Evolutionary conservation across 345 rosid species (phyloP), one percentile per base, ranked within the genome.

Genomic region (Geranium brycei): DNA sequence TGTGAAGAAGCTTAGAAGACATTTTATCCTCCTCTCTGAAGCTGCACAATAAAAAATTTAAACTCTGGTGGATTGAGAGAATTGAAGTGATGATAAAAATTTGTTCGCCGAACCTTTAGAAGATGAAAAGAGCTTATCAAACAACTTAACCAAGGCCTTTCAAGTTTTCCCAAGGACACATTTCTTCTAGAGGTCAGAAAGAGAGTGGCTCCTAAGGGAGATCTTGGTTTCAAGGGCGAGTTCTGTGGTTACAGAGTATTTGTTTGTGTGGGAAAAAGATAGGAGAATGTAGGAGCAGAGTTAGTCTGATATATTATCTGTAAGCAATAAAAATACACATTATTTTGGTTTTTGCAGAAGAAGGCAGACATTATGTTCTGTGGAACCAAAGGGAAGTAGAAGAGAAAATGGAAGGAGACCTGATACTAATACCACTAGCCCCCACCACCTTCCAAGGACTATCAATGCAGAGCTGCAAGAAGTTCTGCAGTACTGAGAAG

Each of bases 1-100:
- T 74, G 75, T 81, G 69, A 28, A 84, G 60, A 64, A 79, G 74
- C 74, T 87, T 87, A 0, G 91, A 78, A 67, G 96, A 79, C 98
- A 91, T 89, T 55, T 73, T 75, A 57, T 73, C 53, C 53, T 47
- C 53, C 53, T 47, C 53, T 8, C 53, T 47, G 53, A 5, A 8
- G 53, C 53, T 47, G 53, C 53, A 35, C 10, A 35, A 35, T 4
- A 4, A 7, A 35, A 35, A 35, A 0, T 35, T 35, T 35, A 35
- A 35, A 35, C 7, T 35, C 41, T 35, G 41, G 11, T 13, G 15
- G 15, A 47, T 47, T 6, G 53, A 10, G 53, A 47, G 53, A 47
- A 47, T 47, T 35, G 41, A 35, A 7, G 10, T 35, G 41, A 35
- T 35, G 10, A 35, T 4, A 1, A 35, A 35, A 35, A 35, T 35